These are phyloP conservation scores for Camellia lanceoleosa DNA, from an alignment of 148 eudicot genomes.

Conservation along the genomic window DNA sequence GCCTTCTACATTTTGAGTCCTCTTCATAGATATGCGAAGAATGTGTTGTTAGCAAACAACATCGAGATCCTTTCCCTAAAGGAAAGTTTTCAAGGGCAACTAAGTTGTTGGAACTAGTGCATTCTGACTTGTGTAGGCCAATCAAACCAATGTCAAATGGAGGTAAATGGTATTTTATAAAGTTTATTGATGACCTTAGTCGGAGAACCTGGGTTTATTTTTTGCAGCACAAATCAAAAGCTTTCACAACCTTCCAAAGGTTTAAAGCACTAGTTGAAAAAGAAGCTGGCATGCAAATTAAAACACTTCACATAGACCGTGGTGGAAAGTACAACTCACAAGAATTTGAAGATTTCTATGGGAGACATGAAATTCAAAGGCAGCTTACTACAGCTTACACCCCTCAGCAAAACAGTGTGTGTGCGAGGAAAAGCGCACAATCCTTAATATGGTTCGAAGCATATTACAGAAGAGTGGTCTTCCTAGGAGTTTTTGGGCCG, in stretches of 20 bases:
- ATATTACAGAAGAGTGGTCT: background rate
- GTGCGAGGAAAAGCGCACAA: background rate
- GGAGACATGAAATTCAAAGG: background rate
- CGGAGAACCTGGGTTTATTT: background rate
- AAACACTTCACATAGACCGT: background rate
- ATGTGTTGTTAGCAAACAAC: no score
- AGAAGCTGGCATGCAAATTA: background rate
- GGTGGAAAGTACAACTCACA: background rate
- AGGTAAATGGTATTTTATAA: background rate
- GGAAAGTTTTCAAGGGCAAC: no score
- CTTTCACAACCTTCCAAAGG: no score
- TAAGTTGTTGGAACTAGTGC: background rate
- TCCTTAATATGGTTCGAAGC: background rate
- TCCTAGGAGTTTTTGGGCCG: no score
- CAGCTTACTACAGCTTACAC: no score
- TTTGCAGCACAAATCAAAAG: no score
- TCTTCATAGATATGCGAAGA: background rate
- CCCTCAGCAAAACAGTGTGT: no score
- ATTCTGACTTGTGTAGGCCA: background rate
- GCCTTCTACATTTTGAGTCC: background rate
- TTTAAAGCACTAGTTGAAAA: no score
- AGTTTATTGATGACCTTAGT: background rate
- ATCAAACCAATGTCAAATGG: background rate
- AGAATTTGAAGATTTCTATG: background rate
- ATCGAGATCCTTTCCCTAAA: no score